Conservation (phyloP, 805 yeast species). For the Osmozyma mogii region DNA sequence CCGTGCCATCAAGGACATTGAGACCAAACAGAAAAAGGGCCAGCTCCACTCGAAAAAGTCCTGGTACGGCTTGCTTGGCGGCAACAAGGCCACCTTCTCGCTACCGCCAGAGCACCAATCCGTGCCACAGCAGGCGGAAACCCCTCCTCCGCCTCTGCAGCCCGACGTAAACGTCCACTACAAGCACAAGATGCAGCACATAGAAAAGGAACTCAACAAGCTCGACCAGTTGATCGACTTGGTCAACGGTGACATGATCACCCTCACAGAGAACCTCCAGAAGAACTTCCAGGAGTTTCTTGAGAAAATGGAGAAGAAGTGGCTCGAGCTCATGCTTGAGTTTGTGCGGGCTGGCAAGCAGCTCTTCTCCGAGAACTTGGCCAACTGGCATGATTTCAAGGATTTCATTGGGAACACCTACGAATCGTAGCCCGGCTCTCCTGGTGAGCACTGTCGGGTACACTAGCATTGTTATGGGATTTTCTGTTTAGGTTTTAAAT, state of each 20-base stretch:
- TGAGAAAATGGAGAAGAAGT: slow-evolving; percentile 32
- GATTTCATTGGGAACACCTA: slow-evolving; percentile 9
- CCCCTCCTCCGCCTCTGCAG: slow-evolving; percentile 1
- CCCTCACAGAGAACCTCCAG: slow-evolving; percentile 37
- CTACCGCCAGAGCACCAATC: slow-evolving; percentile 7
- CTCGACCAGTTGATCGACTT: slow-evolving; percentile 41
- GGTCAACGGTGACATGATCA: slow-evolving; percentile 35
- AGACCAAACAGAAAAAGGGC: slow-evolving; percentile 15
- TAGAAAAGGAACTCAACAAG: slow-evolving; percentile 36
- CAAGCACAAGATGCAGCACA: slow-evolving; percentile 24
- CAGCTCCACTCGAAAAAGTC: slow-evolving; percentile 20
- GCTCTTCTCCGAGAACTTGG: slow-evolving; percentile 12
- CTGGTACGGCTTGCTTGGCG: slow-evolving; percentile 40
- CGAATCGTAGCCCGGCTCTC: too few relatives aligned
- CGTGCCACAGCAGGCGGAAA: slow-evolving; percentile 1
- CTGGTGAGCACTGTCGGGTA: too few relatives aligned
- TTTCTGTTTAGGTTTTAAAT: too few relatives aligned
- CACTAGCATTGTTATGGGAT: too few relatives aligned
- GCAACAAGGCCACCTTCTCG: slow-evolving; percentile 16
- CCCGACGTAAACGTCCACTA: slow-evolving; percentile 10
- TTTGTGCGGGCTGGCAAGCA: slow-evolving; percentile 28
- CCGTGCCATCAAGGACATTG: slow-evolving; percentile 26
- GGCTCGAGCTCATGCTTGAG: slow-evolving; percentile 31
- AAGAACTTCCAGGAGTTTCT: slow-evolving; percentile 30
- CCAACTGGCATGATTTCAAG: slow-evolving; percentile 27